Evolutionary conservation across 306 rosid genomes (phyloP).

Genomic region (Prunus fruticosa): DNA sequence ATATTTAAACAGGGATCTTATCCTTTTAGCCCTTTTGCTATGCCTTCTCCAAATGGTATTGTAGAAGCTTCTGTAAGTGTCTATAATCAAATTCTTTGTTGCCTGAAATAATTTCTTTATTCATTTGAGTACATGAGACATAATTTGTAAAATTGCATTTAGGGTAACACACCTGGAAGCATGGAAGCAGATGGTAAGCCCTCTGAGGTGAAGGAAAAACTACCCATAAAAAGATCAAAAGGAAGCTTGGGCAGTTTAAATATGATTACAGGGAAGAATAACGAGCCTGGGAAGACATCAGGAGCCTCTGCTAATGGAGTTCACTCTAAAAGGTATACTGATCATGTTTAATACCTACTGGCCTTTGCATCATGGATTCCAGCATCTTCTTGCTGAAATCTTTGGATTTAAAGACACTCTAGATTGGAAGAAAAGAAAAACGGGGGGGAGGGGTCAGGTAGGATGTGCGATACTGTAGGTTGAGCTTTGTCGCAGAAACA

Average conservation of each 20-base stretch:
- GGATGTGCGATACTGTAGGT: not conserved
- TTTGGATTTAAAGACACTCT: not conserved
- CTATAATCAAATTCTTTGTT: slow-evolving; percentile 9
- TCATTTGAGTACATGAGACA: slow-evolving; percentile 16
- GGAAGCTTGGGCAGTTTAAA: slow-evolving; percentile 98
- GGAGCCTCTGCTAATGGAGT: slow-evolving; percentile 78
- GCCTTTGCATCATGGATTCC: not conserved
- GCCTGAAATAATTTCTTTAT: not conserved
- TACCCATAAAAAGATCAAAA: slow-evolving; percentile 94
- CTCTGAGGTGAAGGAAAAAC: slow-evolving; percentile 81
- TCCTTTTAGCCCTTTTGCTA: slow-evolving; percentile 92
- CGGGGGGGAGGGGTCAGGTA: not conserved
- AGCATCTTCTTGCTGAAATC: not conserved
- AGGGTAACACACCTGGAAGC: slow-evolving; percentile 87
- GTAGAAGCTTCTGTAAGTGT: slow-evolving; percentile 88
- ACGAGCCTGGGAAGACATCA: slow-evolving; percentile 65
- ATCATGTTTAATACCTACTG: not conserved
- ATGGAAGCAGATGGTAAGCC: slow-evolving; percentile 83
- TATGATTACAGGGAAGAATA: slow-evolving; percentile 94
- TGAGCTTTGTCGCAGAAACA: not conserved
- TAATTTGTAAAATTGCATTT: slow-evolving; percentile 35
- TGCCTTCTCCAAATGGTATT: slow-evolving; percentile 91
- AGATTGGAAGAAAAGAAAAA: not conserved
- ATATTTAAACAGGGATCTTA: slow-evolving; percentile 72
- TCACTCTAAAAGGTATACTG: slow-evolving; percentile 81